Base-by-base conservation (phyloP, 495 filamentous ascomycete species). In the Penicillium maclennaniae region DNA sequence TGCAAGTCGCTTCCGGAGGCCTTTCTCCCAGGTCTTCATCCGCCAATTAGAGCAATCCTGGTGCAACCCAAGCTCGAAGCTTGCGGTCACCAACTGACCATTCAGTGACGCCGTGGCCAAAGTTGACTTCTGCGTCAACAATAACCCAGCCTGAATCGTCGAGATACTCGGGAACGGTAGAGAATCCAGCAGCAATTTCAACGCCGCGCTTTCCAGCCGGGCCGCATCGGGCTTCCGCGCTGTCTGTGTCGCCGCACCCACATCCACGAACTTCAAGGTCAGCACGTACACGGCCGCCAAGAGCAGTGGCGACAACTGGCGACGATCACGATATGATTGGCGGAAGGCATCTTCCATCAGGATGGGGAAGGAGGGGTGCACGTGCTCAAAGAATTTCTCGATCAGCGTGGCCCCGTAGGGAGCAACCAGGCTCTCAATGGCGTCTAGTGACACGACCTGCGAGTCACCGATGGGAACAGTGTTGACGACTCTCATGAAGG, bases 321-420 rank as follows among this genome's bases (percentile, higher is more conserved):
- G 82, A 59, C 89, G 81, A 23, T 87, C 84, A 21, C 86, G 83
- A 63, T 95, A 90, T 58, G 91, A 88, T 59, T 95, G 88, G 59
- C 88, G 83, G 64, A 96, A 96, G 31, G 91, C 81, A 54, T 84
- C 81, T 72, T 95, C 92, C 61, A 95, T 86, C 45, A 96, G 73
- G 53, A 98, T 89, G 28, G 92, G 92, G 59, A 95, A 95, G 52
- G 81, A 89, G 1, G 91, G 92, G 67, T 97, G 93, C 42, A 97
- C 85, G 47, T 89, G 78, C 47, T 84, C 80, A 60, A 96, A 95
- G 76, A 92, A 98, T 46, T 95, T 79, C 53, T 92, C 87, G 45
- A 97, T 83, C 65, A 96, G 64, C 10, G 83, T 83, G 50, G 84
- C 81, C 39, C 91, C 91, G 69, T 96, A 83, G 6, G 89, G 88